Evolutionary conservation across 306 rosid species (phyloP).

Genomic region (Pyrus bretschneideri): DNA sequence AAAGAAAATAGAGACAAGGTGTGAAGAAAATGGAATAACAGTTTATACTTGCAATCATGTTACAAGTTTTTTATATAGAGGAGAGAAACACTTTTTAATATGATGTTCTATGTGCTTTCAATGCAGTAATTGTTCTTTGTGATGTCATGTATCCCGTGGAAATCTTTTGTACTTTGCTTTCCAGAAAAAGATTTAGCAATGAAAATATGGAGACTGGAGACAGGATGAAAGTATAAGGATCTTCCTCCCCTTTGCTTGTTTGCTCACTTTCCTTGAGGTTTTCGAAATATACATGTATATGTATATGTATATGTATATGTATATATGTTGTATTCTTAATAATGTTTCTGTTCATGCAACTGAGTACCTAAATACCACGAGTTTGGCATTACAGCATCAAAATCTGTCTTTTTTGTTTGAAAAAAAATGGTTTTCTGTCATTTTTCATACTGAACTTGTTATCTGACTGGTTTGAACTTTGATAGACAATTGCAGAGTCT

Average conservation of each 20-base stretch:
- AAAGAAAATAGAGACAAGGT: background rate
- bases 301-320: background rate
- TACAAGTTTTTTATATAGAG: background rate
- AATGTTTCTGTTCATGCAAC: background rate
- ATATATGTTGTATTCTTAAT: background rate
- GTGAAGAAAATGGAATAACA: background rate
- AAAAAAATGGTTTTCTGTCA: background rate
- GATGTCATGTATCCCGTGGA: too few relatives aligned
- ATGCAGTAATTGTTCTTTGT: background rate
- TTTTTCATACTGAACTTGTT: too few relatives aligned
- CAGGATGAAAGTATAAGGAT: background rate
- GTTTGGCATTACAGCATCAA: background rate
- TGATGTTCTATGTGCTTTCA: background rate
- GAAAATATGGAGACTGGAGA: background rate
- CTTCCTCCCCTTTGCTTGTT: background rate
- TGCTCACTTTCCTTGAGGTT: background rate
- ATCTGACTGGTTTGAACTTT: background rate
- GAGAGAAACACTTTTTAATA: too few relatives aligned
- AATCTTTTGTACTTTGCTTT: background rate
- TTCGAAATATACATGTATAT: too few relatives aligned
- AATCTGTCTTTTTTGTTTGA: background rate
- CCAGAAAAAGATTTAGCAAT: background rate
- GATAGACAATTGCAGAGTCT: conserved; percentile 84
- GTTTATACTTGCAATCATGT: background rate
- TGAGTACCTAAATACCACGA: background rate